Conservation (phyloP, 768 basidiomycete genomes). For the Suillus tomentosus region DNA sequence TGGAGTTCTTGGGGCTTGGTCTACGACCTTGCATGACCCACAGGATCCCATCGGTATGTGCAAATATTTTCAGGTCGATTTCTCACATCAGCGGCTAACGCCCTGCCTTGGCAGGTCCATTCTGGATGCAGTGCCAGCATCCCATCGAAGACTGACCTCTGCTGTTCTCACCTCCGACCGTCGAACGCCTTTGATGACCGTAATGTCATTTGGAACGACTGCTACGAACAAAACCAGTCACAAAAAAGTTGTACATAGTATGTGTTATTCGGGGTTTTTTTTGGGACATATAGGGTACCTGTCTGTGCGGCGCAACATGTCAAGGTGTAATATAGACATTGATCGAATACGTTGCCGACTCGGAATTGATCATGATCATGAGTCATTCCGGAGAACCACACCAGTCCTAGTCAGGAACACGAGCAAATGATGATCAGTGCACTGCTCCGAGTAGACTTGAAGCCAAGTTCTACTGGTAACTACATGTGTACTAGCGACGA, state of each 20-base stretch:
- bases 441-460: neutral
- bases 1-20: conserved; percentile 60
- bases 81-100: neutral
- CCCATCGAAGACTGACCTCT: conserved; percentile 24
- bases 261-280: neutral
- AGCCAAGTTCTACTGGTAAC: neutral
- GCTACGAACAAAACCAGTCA: neutral
- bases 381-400: neutral
- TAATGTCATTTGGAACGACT: neutral
- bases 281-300: neutral
- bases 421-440: neutral
- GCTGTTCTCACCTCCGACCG: neutral
- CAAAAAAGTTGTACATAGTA: neutral
- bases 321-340: neutral
- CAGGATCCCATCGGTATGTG: conserved; percentile 48
- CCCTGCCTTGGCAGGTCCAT: conserved; percentile 21
- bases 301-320: no score
- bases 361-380: neutral
- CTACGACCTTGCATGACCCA: conserved; percentile 47
- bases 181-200: neutral
- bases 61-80: neutral
- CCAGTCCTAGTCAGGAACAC: neutral
- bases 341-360: neutral
- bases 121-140: conserved; percentile 31
- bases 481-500: neutral